A percentile compares a stretch with the other conserved stretches of the same genome.
These are phyloP conservation scores for Erysimum cheiranthoides DNA, from an alignment of 345 rosid species.

Conservation along the genomic window DNA sequence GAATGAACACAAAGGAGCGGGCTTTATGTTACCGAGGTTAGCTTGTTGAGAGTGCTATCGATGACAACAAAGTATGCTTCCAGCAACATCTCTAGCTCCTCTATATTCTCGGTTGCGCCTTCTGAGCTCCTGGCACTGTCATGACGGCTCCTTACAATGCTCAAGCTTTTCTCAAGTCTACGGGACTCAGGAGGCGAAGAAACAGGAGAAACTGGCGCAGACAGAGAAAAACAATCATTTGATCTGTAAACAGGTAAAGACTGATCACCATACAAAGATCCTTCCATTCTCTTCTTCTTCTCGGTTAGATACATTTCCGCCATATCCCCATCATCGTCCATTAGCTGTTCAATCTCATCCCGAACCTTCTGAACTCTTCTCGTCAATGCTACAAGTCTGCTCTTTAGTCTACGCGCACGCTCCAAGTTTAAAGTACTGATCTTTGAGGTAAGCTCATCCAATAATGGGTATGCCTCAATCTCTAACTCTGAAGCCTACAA, in stretches of 20 bases:
- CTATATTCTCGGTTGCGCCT: conserved; percentile 75
- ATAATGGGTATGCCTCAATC: conserved; percentile 96
- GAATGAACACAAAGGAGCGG: neutral
- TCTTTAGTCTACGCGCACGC: conserved; percentile 92
- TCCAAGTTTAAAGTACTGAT: conserved; percentile 97
- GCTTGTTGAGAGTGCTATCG: conserved; percentile 93
- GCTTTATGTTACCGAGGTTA: conserved; percentile 76
- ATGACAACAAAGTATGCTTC: conserved; percentile 99
- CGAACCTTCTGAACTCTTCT: conserved; percentile 99
- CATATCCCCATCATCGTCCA: conserved; percentile 99
- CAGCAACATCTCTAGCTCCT: conserved; percentile 96
- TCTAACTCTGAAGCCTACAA: conserved; percentile 95
- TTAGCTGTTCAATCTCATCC: conserved; percentile 99
- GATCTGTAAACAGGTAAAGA: conserved; percentile 74
- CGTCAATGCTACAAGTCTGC: conserved; percentile 94
- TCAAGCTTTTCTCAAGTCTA: conserved; percentile 90
- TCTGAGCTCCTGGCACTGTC: conserved; percentile 90
- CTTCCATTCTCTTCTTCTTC: conserved; percentile 90
- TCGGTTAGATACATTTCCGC: conserved; percentile 99
- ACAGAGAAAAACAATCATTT: conserved; percentile 70
- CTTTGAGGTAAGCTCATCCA: conserved; percentile 97
- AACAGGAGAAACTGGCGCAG: conserved; percentile 97
- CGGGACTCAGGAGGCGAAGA: conserved; percentile 76
- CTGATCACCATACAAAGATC: conserved; percentile 78
- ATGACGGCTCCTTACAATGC: conserved; percentile 90